Conservation (phyloP, 768 basidiomycete genomes). For the Suillus subalutaceus region DNA sequence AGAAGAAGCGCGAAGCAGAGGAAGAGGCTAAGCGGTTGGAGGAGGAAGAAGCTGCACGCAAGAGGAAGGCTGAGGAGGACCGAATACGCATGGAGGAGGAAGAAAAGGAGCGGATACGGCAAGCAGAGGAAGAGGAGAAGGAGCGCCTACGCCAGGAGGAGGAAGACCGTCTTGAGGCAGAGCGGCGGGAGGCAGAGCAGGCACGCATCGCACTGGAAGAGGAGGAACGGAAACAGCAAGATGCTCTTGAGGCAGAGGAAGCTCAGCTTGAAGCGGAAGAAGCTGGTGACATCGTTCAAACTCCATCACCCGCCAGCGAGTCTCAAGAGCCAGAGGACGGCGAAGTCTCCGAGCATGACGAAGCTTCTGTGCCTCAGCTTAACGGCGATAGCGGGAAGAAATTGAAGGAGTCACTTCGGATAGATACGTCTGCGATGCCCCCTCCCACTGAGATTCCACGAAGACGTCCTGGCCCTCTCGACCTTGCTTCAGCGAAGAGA, state of each 20-base stretch:
- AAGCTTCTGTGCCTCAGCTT: slow-evolving; percentile 27
- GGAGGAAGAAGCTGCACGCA: slow-evolving; percentile 44
- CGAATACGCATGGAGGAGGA: slow-evolving; percentile 39
- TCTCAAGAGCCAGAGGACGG: slow-evolving; percentile 47
- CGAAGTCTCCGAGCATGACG: slow-evolving; percentile 37
- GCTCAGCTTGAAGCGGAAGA: slow-evolving; percentile 35
- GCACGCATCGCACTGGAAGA: slow-evolving; percentile 41
- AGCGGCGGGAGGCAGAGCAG: slow-evolving; percentile 38
- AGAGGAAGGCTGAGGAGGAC: slow-evolving; percentile 47
- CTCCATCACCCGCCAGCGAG: slow-evolving; percentile 43
- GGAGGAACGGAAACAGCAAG: slow-evolving; percentile 33
- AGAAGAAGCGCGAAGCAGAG: slow-evolving; percentile 39
- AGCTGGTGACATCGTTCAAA: slow-evolving; percentile 29
- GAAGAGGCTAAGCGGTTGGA: slow-evolving; percentile 44
- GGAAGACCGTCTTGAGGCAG: slow-evolving; percentile 32
- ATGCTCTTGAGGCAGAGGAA: slow-evolving; percentile 37
- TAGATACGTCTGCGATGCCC: slow-evolving; percentile 51
- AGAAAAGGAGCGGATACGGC: slow-evolving; percentile 38
- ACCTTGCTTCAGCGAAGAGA: too few relatives aligned
- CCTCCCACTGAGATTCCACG: too few relatives aligned
- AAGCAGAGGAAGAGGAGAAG: slow-evolving; percentile 38
- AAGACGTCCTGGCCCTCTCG: too few relatives aligned
- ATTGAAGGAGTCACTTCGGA: slow-evolving; percentile 59
- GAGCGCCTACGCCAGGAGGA: slow-evolving; percentile 23
- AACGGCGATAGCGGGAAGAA: slow-evolving; percentile 47